Percentiles rank a stretch among this genome's conserved stretches.
Conservation (phyloP, 2,329 filamentous ascomycete species). For the Fusarium sp. region DNA sequence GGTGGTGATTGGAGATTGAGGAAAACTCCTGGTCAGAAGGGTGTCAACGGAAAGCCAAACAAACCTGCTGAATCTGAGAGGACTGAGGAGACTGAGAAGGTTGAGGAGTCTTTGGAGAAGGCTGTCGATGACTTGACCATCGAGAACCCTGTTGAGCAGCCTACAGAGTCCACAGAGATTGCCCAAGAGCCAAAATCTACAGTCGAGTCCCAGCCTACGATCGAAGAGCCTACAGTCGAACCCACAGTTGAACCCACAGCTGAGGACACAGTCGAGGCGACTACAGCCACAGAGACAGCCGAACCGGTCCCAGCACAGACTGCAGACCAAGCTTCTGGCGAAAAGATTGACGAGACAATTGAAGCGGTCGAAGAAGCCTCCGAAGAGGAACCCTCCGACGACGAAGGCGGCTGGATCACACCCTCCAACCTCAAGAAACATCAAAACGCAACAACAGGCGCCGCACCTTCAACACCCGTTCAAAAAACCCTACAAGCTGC, state of each 20-base stretch:
- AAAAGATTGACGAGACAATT: conserved; percentile 35
- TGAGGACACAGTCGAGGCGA: not conserved
- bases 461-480: conserved; percentile 62
- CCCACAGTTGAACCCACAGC: too few species aligned
- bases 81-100: conserved; percentile 11
- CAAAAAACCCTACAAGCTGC: conserved; percentile 82
- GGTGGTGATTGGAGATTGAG: conserved; percentile 89
- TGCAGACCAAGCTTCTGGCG: conserved; percentile 9
- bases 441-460: conserved; percentile 73
- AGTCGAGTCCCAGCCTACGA: not conserved
- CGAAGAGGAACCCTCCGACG: conserved; percentile 62
- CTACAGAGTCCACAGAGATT: conserved; percentile 14
- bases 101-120: conserved; percentile 18
- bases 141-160: conserved; percentile 24
- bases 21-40: conserved; percentile 82
- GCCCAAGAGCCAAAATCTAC: not conserved
- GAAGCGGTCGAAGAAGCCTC: conserved; percentile 54
- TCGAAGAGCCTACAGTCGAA: too few species aligned
- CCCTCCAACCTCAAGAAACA: conserved; percentile 90
- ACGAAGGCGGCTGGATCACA: conserved; percentile 90
- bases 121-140: conserved; percentile 29
- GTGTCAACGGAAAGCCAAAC: conserved; percentile 75
- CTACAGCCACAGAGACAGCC: not conserved
- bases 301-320: not conserved
- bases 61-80: conserved; percentile 37